phyloP scores from a whole-genome alignment of 139 green algal species.

The Deuterostichococcus epilithicus region DNA sequence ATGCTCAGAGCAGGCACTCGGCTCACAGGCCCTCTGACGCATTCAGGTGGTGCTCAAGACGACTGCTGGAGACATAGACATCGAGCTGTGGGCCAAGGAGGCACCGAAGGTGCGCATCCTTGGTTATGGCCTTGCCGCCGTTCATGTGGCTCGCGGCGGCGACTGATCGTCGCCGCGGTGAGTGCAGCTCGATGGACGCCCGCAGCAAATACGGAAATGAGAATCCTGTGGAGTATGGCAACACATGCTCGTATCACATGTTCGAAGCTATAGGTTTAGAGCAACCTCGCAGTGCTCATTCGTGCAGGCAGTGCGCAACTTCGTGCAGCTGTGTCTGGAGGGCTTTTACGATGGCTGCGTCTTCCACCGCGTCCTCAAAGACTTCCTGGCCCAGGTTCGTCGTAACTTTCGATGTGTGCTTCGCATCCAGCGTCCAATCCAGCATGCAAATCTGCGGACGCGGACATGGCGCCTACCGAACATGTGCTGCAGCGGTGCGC shows the following conservation, averaged over 20 bases:
- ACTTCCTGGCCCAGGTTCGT: conserved; percentile 65
- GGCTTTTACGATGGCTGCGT: conserved; percentile 89
- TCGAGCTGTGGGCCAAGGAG: conserved; percentile 97
- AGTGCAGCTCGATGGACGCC: too few relatives aligned
- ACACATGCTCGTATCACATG: too few relatives aligned
- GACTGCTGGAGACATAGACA: conserved; percentile 84
- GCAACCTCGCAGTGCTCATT: background rate
- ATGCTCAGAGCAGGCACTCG: background rate
- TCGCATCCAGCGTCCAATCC: background rate
- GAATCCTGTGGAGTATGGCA: too few relatives aligned
- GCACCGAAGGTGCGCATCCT: conserved; percentile 64
- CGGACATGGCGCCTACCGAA: too few relatives aligned
- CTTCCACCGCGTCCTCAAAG: conserved; percentile 89
- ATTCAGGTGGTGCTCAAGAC: conserved; percentile 86
- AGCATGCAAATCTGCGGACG: background rate
- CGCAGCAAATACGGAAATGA: background rate
- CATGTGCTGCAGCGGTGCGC: too few relatives aligned
- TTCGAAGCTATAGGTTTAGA: background rate
- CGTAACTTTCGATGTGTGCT: background rate
- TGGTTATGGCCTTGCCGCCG: too few relatives aligned
- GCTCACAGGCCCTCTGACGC: background rate
- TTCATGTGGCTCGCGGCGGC: background rate
- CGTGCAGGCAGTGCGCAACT: conserved; percentile 79
- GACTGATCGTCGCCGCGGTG: too few relatives aligned
- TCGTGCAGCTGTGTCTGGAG: conserved; percentile 93